A percentile compares a stretch with the other conserved stretches of the same genome.
Evolutionary conservation across 768 basidiomycete genomes (phyloP).

Genomic region (Amanita thiersii): DNA sequence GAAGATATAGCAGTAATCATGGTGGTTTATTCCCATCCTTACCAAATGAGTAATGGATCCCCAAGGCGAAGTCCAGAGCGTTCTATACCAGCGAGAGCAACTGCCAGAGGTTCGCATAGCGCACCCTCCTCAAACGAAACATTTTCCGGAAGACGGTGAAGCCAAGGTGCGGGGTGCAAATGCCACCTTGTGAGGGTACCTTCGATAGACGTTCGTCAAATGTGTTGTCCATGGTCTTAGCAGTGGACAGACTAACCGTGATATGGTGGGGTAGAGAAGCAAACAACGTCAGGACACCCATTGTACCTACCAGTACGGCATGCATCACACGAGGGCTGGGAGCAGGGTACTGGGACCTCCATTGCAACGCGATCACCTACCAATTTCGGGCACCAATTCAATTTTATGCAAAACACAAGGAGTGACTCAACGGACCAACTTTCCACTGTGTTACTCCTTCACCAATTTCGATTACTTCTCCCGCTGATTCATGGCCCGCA

Average conservation of each 20-base stretch:
- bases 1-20: not conserved
- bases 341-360: constrained; percentile 61
- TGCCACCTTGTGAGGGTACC: constrained; percentile 62
- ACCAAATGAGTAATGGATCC: constrained; percentile 58
- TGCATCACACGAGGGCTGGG: constrained; percentile 48
- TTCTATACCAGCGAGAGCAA: constrained; percentile 62
- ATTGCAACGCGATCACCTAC: constrained; percentile 64
- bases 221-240: too few relatives aligned
- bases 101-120: constrained; percentile 59
- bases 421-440: too few relatives aligned
- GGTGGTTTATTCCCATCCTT: constrained; percentile 6
- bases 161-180: constrained; percentile 59
- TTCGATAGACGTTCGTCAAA: too few relatives aligned
- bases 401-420: not conserved
- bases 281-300: constrained; percentile 51
- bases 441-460: constrained; percentile 64
- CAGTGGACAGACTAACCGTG: constrained; percentile 44
- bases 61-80: constrained; percentile 58
- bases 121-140: constrained; percentile 64
- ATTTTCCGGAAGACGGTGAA: constrained; percentile 55
- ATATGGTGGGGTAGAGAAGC: constrained; percentile 66
- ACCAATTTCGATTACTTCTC: constrained; percentile 58
- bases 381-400: too few relatives aligned
- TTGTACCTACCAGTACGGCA: constrained; percentile 63
- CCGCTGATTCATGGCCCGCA: constrained; percentile 65